Conservation (phyloP, 2,329 filamentous ascomycete species). For the Macrophomina phaseolina region DNA sequence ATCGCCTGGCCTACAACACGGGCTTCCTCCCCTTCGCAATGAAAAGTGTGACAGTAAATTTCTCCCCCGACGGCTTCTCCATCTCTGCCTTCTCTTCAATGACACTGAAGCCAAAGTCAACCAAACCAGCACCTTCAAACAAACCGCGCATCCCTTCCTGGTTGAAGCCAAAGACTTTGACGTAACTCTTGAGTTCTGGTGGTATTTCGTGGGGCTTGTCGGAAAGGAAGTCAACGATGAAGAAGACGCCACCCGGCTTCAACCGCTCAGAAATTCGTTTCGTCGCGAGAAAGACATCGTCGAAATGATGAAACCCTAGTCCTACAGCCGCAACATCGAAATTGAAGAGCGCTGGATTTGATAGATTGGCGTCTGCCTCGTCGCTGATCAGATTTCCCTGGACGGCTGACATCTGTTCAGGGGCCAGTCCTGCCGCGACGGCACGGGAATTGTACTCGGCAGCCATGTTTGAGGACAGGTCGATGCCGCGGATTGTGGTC, state of each 20-base stretch:
- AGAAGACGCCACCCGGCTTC: constrained; percentile 67
- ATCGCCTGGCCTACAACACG: not conserved
- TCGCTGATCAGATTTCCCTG: constrained; percentile 46
- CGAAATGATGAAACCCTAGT: constrained; percentile 56
- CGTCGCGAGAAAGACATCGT: constrained; percentile 66
- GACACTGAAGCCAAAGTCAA: constrained; percentile 63
- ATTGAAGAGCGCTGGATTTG: constrained; percentile 39
- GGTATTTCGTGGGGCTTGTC: constrained; percentile 29
- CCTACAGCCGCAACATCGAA: constrained; percentile 53
- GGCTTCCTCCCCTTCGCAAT: constrained; percentile 19
- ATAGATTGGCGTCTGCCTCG: constrained; percentile 33
- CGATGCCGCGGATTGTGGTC: constrained; percentile 69
- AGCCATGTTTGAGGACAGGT: constrained; percentile 75
- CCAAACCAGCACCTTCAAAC: constrained; percentile 66
- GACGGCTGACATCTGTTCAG: constrained; percentile 35
- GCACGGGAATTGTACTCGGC: constrained; percentile 68
- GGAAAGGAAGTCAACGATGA: constrained; percentile 70
- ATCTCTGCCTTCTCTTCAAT: constrained; percentile 60
- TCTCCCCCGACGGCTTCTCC: constrained; percentile 5
- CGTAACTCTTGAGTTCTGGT: constrained; percentile 54
- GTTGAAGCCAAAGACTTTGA: constrained; percentile 71
- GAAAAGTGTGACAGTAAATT: constrained; percentile 10
- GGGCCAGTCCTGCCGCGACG: constrained; percentile 30
- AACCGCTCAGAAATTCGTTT: constrained; percentile 66
- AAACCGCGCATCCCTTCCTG: constrained; percentile 63